Evolutionary conservation across 2,329 filamentous ascomycete species (phyloP).

Genomic region (Microdochium trichocladiopsis): DNA sequence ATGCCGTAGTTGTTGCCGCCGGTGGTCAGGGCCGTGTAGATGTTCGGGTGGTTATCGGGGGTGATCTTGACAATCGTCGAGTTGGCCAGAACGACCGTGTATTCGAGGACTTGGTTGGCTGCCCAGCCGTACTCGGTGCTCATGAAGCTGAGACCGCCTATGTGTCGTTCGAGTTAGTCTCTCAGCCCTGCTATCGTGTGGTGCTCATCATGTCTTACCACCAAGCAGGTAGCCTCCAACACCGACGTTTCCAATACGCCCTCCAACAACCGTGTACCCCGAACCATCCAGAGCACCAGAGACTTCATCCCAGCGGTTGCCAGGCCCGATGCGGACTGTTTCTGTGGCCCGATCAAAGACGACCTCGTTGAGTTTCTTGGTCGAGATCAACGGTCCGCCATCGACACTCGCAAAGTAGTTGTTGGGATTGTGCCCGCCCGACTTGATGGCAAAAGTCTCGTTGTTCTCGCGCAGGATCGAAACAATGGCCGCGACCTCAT

Average conservation of each 20-base stretch:
- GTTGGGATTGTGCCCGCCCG: slow-evolving; percentile 51
- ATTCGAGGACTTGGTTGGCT: slow-evolving; percentile 39
- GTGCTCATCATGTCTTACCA: slow-evolving; percentile 43
- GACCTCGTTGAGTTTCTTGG: slow-evolving; percentile 33
- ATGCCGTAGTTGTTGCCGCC: slow-evolving; percentile 51
- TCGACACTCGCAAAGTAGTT: slow-evolving; percentile 42
- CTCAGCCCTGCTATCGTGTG: slow-evolving; percentile 36
- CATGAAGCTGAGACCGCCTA: slow-evolving; percentile 42
- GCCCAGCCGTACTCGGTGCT: slow-evolving; percentile 42
- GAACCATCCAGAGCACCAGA: slow-evolving; percentile 29
- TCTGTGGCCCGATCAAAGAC: slow-evolving; percentile 26
- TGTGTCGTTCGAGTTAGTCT: slow-evolving; percentile 32
- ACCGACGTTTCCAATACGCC: slow-evolving; percentile 37
- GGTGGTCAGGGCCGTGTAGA: slow-evolving; percentile 46
- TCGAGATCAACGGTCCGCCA: slow-evolving; percentile 40
- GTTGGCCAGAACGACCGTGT: slow-evolving; percentile 44
- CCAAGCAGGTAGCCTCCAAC: slow-evolving; percentile 45
- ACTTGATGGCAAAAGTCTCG: slow-evolving; percentile 46
- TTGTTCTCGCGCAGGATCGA: slow-evolving; percentile 36
- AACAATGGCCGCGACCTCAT: slow-evolving; percentile 47
- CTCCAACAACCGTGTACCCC: slow-evolving; percentile 34
- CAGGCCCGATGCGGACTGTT: slow-evolving; percentile 35
- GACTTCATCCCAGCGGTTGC: slow-evolving; percentile 35
- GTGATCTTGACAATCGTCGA: slow-evolving; percentile 39
- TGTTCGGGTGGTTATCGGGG: slow-evolving; percentile 31